These are phyloP conservation scores for Mycena amicta DNA, from an alignment of 768 basidiomycete genomes.

Conservation along the genomic window DNA sequence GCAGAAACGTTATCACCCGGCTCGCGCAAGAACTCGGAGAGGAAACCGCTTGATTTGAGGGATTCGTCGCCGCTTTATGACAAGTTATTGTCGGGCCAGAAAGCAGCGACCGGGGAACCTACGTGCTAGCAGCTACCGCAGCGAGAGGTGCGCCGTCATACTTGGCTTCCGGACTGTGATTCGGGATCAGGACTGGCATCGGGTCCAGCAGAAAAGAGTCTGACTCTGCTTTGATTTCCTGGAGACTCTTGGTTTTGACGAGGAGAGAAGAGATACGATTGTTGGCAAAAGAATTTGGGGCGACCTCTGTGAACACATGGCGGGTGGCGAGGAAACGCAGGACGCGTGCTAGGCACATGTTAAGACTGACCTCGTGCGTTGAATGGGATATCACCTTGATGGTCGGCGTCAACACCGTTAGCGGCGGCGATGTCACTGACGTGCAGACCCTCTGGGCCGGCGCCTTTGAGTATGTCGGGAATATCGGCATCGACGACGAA, in stretches of 20 bases:
- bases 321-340: slow-evolving; percentile 39
- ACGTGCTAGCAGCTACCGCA: slow-evolving; percentile 19
- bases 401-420: slow-evolving; percentile 32
- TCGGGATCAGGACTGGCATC: background rate
- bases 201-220: too few relatives aligned
- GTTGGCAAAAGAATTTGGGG: slow-evolving; percentile 37
- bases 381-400: slow-evolving; percentile 30
- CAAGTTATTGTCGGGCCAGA: background rate
- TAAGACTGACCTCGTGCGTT: background rate
- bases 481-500: slow-evolving; percentile 38
- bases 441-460: slow-evolving; percentile 38
- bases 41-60: slow-evolving; percentile 16
- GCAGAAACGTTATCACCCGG: slow-evolving; percentile 20
- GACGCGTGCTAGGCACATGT: slow-evolving; percentile 29
- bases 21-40: slow-evolving; percentile 20
- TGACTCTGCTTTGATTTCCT: slow-evolving; percentile 34
- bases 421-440: slow-evolving; percentile 37
- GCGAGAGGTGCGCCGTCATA: slow-evolving; percentile 19
- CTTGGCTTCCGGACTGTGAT: slow-evolving; percentile 19
- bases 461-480: slow-evolving; percentile 37
- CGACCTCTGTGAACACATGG: slow-evolving; percentile 39
- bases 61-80: slow-evolving; percentile 16
- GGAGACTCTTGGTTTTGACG: slow-evolving; percentile 30
- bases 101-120: background rate
- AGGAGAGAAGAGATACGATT: slow-evolving; percentile 39